Conservation (phyloP, 371 early-diverging fungal species). For the Cokeromyces recurvatus region DNA sequence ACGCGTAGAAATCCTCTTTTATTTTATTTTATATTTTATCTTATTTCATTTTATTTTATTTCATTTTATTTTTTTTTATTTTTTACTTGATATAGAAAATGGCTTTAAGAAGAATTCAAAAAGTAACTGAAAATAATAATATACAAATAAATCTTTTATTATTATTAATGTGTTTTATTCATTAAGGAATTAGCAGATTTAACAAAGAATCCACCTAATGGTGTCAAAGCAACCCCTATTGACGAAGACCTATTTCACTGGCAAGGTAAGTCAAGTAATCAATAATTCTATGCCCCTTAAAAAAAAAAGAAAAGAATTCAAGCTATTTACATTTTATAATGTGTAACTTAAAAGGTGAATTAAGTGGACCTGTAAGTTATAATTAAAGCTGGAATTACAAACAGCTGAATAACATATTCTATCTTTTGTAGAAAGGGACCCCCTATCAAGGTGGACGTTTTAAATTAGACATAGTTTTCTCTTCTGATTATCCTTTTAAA, state of each 20-base stretch:
- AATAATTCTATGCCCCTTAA: no score
- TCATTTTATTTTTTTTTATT: no score
- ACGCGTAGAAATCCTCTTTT: no score
- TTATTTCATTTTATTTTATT: no score
- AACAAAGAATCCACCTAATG: conserved; percentile 60
- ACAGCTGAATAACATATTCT: background rate
- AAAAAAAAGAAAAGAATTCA: background rate
- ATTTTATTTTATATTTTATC: no score
- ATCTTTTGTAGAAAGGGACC: conserved; percentile 34
- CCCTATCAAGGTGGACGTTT: conserved; percentile 88
- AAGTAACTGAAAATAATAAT: conserved; percentile 19
- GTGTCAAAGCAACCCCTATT: conserved; percentile 63
- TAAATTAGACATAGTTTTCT: conserved; percentile 75
- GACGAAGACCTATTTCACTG: conserved; percentile 76
- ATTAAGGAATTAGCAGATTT: conserved; percentile 71
- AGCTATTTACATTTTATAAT: conserved; percentile 4
- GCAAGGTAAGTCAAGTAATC: conserved; percentile 59
- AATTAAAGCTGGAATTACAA: background rate
- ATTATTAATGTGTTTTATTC: background rate
- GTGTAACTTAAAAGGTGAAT: no score
- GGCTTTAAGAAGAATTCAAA: conserved; percentile 49
- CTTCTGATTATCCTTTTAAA: conserved; percentile 90
- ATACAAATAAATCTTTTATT: background rate
- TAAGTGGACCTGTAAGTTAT: conserved; percentile 38
- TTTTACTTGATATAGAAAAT: no score